Base-by-base conservation (phyloP, 805 yeast genomes). In the Suhomyces emberorum region DNA sequence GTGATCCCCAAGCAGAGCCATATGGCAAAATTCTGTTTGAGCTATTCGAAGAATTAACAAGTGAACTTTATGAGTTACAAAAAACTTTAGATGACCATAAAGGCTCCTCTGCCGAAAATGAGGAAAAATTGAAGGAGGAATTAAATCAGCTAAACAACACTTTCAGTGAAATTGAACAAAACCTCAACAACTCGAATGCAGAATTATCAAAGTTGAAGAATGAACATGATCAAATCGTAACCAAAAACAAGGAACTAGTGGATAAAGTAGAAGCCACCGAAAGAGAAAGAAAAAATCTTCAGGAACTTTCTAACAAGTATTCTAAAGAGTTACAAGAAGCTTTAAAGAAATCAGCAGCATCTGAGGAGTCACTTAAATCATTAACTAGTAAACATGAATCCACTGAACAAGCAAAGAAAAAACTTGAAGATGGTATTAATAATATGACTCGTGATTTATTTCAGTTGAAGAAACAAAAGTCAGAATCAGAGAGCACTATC, bases 381-480 rank as follows among this genome's bases (percentile, higher is more conserved):
- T 44, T 72, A 12, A 57, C 58, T 27, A 40, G 41, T 3, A 66
- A 67, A 40, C 47, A 71, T 11, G 52, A 52, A 3, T 41, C 52
- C 2, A 37, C 63, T 6, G 69, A 62, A 29, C 57, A 55, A 7
- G 74, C 71, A 9, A 82, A 78, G 47, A 69, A 69, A 17, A 81
- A 75, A 44, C 84, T 91, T 1, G 96, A 89, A 50, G 81, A 78
- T 41, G 97, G 95, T 3, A 81, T 89, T 34, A 88, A 88, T 54
- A 88, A 88, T 48, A 85, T 89, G 95, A 83, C 82, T 37, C 68
- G 91, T 26, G 98, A 89, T 45, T 63, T 89, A 20, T 76, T 87
- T 57, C 74, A 74, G 32, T 63, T 88, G 28, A 72, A 79, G 0
- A 77, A 76, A 37, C 78, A 77, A 22, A 81, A 80, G 39, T 77